Conservation (phyloP, 176 grass and related monocot genomes). For the Triticum dicoccoides region DNA sequence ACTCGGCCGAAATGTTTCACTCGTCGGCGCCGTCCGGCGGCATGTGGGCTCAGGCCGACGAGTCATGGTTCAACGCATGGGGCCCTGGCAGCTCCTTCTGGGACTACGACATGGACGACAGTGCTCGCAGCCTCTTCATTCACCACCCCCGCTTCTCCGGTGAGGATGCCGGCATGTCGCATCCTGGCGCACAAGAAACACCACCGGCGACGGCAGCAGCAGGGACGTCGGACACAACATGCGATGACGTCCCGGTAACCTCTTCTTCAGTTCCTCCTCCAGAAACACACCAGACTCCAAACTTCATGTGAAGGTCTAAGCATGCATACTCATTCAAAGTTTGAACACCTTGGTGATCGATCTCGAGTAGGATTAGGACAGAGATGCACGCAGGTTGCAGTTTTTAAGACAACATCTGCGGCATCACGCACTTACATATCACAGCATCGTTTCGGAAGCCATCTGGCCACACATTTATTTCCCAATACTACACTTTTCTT, state of each 20-base stretch:
- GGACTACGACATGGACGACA: conserved; percentile 91
- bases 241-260: conserved; percentile 42
- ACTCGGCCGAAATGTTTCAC: conserved; percentile 5
- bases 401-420: conserved; percentile 50
- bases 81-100: conserved; percentile 80
- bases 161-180: conserved; percentile 23
- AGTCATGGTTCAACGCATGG: conserved; percentile 83
- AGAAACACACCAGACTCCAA: conserved; percentile 5
- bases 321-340: neutral
- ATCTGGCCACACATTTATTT: neutral
- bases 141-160: conserved; percentile 51
- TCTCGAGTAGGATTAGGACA: neutral
- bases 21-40: conserved; percentile 17
- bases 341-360: neutral
- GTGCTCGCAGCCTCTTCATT: conserved; percentile 58
- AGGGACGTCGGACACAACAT: neutral
- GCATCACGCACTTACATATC: conserved; percentile 29
- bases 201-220: neutral
- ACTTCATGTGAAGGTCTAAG: conserved; percentile 46
- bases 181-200: neutral
- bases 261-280: conserved; percentile 27
- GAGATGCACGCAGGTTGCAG: conserved; percentile 42
- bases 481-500: neutral
- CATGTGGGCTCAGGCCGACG: conserved; percentile 71
- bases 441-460: conserved; percentile 3